These are phyloP conservation scores for Umbelopsis isabellina DNA, from an alignment of 192 early-diverging fungal genomes.

Conservation along the genomic window DNA sequence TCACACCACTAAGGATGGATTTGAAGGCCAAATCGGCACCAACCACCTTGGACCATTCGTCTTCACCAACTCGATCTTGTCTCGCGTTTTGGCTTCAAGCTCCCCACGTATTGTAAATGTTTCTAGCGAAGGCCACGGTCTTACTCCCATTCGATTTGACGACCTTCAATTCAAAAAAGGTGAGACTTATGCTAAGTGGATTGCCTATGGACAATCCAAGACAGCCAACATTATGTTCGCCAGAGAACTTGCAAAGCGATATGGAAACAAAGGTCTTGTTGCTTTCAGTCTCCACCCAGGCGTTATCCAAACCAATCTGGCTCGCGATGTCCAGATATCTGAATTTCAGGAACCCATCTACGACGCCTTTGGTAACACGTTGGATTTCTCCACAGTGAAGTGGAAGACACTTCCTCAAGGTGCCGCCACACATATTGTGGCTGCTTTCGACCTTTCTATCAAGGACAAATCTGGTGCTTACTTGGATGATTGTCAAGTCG, in stretches of 20 bases:
- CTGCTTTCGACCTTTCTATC: background rate
- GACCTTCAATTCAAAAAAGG: background rate
- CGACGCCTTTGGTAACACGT: background rate
- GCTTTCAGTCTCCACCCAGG: slow-evolving; percentile 8
- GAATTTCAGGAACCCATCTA: background rate
- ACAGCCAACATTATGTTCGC: slow-evolving; percentile 58
- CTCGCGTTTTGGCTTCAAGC: slow-evolving; percentile 21
- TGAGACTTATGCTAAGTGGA: no score
- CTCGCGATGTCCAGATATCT: background rate
- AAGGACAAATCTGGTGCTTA: background rate
- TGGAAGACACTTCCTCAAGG: slow-evolving; percentile 10
- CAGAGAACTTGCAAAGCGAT: background rate
- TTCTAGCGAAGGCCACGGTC: background rate
- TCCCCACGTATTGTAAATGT: slow-evolving; percentile 1
- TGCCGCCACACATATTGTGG: background rate
- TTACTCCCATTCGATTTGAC: background rate
- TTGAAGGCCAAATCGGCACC: slow-evolving; percentile 67
- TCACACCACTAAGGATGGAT: slow-evolving; percentile 53
- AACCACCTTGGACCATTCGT: slow-evolving; percentile 66
- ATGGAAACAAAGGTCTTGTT: slow-evolving; percentile 2
- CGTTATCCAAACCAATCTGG: background rate
- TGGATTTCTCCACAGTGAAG: background rate
- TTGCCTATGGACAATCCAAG: slow-evolving; percentile 41
- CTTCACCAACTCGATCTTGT: slow-evolving; percentile 32
- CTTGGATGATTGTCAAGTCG: background rate